Evolutionary conservation across 2,329 filamentous ascomycete genomes (phyloP).

Genomic region (Penicillium concentricum): DNA sequence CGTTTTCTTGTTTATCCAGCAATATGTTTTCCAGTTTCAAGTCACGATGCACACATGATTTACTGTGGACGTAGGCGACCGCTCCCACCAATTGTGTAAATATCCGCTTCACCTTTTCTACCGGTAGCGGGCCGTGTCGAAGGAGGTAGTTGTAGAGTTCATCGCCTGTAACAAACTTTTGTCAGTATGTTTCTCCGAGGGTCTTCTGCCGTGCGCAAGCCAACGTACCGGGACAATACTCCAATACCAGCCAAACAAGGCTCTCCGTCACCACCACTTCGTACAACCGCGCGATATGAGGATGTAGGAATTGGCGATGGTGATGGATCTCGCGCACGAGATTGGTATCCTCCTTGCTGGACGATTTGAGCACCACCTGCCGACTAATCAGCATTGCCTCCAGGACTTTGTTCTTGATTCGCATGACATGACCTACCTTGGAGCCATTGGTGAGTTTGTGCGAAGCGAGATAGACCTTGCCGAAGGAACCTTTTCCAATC

Average conservation of each 20-base stretch:
- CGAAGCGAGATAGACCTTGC: slow-evolving; percentile 92
- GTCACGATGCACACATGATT: slow-evolving; percentile 94
- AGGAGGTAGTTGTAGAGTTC: slow-evolving; percentile 97
- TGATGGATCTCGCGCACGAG: slow-evolving; percentile 97
- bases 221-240: slow-evolving; percentile 81
- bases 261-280: slow-evolving; percentile 97
- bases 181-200: neutral
- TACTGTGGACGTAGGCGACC: slow-evolving; percentile 90
- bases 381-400: slow-evolving; percentile 10
- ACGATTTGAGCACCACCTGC: slow-evolving; percentile 96
- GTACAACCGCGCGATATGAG: slow-evolving; percentile 93
- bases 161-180: slow-evolving; percentile 61
- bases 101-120: slow-evolving; percentile 87
- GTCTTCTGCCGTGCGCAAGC: neutral
- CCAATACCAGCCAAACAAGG: slow-evolving; percentile 92
- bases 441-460: slow-evolving; percentile 99
- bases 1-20: slow-evolving; percentile 93
- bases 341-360: slow-evolving; percentile 92
- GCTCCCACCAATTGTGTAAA: slow-evolving; percentile 95
- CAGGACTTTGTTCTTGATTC: neutral
- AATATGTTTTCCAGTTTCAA: slow-evolving; percentile 96
- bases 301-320: slow-evolving; percentile 95
- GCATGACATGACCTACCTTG: slow-evolving; percentile 60
- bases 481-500: slow-evolving; percentile 97
- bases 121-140: slow-evolving; percentile 76